These are phyloP conservation scores for Aspergillus wentii DNA, from an alignment of 495 filamentous ascomycete genomes.

Conservation along the genomic window DNA sequence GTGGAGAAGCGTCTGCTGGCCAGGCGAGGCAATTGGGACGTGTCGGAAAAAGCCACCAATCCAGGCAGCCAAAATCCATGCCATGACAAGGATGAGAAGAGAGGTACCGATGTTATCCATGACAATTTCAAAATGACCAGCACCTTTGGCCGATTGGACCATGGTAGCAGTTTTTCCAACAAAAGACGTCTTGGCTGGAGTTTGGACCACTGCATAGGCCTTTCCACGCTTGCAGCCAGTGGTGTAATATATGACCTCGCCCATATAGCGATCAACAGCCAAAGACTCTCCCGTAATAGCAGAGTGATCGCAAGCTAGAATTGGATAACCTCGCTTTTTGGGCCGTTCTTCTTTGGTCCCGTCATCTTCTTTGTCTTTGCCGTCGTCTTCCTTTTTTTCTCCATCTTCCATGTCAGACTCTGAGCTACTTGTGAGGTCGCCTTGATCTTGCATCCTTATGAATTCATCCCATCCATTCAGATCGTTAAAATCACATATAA, in stretches of 20 bases:
- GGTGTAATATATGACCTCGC: conserved; percentile 63
- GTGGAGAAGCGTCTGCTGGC: conserved; percentile 52
- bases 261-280: conserved; percentile 70
- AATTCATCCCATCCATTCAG: conserved; percentile 62
- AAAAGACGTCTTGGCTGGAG: conserved; percentile 60
- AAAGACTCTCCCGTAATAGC: conserved; percentile 71
- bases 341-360: conserved; percentile 11
- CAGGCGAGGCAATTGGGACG: conserved; percentile 59
- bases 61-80: conserved; percentile 64
- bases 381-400: conserved; percentile 7
- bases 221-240: conserved; percentile 73
- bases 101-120: conserved; percentile 73
- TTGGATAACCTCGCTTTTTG: conserved; percentile 44
- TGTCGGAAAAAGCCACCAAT: conserved; percentile 70
- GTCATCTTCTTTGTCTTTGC: conserved; percentile 9
- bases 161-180: conserved; percentile 66
- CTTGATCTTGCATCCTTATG: conserved; percentile 48
- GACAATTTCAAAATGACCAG: conserved; percentile 72
- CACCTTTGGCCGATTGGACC: conserved; percentile 61
- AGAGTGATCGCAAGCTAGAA: conserved; percentile 66
- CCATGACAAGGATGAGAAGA: conserved; percentile 62
- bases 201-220: conserved; percentile 58
- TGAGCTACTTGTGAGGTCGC: conserved; percentile 52
- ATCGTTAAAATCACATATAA: conserved; percentile 68
- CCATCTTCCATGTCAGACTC: conserved; percentile 43